Percentiles rank a stretch among this genome's conserved stretches.
phyloP scores from a whole-genome alignment of 148 eudicot species.

The Diospyros kaki region DNA sequence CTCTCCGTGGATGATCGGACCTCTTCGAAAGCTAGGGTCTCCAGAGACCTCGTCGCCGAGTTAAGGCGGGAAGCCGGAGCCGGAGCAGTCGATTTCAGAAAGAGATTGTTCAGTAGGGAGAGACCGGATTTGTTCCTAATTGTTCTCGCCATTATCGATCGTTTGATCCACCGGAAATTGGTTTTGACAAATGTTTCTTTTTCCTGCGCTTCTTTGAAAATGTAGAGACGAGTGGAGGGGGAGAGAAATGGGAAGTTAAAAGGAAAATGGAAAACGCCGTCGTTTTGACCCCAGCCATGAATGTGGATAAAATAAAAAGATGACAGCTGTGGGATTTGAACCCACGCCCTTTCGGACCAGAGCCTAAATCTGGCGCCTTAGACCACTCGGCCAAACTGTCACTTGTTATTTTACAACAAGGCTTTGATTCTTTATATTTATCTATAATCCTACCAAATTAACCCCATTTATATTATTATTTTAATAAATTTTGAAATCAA shows the following conservation, averaged over 20 bases:
- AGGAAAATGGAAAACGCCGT: background rate
- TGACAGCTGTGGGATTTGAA: conserved; percentile 96
- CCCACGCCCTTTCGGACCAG: conserved; percentile 99
- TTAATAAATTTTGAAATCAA: too few relatives aligned
- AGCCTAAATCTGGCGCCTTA: conserved; percentile 99
- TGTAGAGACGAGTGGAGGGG: too few relatives aligned
- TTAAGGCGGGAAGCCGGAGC: conserved; percentile 7
- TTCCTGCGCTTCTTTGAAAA: too few relatives aligned
- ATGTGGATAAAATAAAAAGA: background rate
- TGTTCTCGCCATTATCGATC: conserved; percentile 36
- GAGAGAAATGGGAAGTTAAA: too few relatives aligned
- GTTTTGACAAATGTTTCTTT: too few relatives aligned
- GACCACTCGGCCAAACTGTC: conserved; percentile 87
- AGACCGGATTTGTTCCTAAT: conserved; percentile 34
- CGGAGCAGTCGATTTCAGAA: conserved; percentile 15
- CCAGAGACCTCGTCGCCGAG: conserved; percentile 37
- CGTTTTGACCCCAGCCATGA: background rate
- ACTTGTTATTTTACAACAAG: too few relatives aligned
- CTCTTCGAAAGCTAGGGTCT: conserved; percentile 87
- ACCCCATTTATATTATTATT: too few relatives aligned
- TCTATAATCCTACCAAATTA: too few relatives aligned
- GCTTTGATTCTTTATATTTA: too few relatives aligned
- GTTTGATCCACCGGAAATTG: background rate
- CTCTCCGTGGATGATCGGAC: conserved; percentile 34
- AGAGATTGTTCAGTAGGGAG: conserved; percentile 16